Base-by-base conservation (phyloP, 164 flowering plant genomes). In the Aristolochia contorta region DNA sequence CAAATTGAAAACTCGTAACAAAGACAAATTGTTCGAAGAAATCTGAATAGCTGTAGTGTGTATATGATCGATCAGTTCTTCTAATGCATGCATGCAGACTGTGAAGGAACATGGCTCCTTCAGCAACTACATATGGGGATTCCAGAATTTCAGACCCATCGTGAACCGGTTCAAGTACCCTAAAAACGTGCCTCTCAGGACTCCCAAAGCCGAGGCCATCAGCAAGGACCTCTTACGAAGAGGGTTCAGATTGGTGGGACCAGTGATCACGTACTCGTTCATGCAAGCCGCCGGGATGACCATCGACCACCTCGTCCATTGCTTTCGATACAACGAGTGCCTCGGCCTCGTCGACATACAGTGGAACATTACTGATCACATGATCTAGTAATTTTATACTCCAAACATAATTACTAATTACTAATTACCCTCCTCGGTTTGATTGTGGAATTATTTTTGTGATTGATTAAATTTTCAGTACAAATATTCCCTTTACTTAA, bases 221-320 rank as follows among this genome's bases (percentile, higher is more conserved):
- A 92, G 97, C 82, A 86, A 66, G 71, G 97, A 89, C 41, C 58
- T 92, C 54, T 10, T 79, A 25, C 80, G 77, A 69, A 72, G 82
- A 16, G 97, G 98, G 27, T 92, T 89, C 58, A 72, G 97, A 18
- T 73, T 83, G 0, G 96, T 80, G 0, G 98, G 98, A 5, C 97
- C 97, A 0, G 92, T 87, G 62, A 87, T 87, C 25, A 79, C 85
- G 13, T 72, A 81, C 32, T 82, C 98, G 3, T 89, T 89, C 77
- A 89, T 89, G 91, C 96, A 92, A 70, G 97, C 91, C 25, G 76
- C 94, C 1, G 97, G 97, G 32, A 69, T 92, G 78, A 80, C 90
- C 0, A 86, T 83, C 25, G 97, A 92, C 74, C 97, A 92, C 67
- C 84, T 89, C 16, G 80, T 84, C 0, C 85, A 87, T 61, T 92